phyloP scores from a whole-genome alignment of 768 basidiomycete species.

The Clathrus columnatus region DNA sequence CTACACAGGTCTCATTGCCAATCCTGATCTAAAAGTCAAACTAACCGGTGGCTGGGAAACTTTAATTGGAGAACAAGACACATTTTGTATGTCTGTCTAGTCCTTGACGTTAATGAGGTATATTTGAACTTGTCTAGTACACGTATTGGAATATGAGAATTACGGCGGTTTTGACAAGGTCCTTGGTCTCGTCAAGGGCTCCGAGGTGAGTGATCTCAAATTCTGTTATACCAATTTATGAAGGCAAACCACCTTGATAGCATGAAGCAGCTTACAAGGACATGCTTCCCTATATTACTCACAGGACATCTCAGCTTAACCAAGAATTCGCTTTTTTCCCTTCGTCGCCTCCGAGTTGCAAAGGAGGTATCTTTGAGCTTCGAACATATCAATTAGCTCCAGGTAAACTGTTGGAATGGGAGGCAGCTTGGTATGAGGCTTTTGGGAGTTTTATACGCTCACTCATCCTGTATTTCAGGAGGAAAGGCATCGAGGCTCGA shows the following conservation, averaged over 20 bases:
- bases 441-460: neutral
- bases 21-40: constrained; percentile 68
- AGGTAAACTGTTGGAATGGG: constrained; percentile 92
- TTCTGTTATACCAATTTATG: neutral
- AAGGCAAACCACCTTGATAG: constrained; percentile 24
- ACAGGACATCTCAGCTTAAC: constrained; percentile 68
- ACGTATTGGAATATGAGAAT: constrained; percentile 91
- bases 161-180: constrained; percentile 83
- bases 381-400: constrained; percentile 83
- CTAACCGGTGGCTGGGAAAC: constrained; percentile 93
- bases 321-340: constrained; percentile 97
- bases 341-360: constrained; percentile 74
- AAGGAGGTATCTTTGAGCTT: constrained; percentile 92
- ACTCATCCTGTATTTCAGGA: constrained; percentile 39
- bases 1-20: constrained; percentile 71
- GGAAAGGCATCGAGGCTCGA: constrained; percentile 89
- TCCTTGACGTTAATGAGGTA: neutral
- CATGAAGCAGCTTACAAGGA: constrained; percentile 60
- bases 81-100: constrained; percentile 51
- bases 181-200: constrained; percentile 48
- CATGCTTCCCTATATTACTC: constrained; percentile 68
- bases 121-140: constrained; percentile 26
- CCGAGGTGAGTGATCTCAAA: constrained; percentile 42
- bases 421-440: constrained; percentile 64
- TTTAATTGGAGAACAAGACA: constrained; percentile 82